These are phyloP conservation scores for Tubosaeta sp. DNA, from an alignment of 768 basidiomycete genomes.

Conservation along the genomic window DNA sequence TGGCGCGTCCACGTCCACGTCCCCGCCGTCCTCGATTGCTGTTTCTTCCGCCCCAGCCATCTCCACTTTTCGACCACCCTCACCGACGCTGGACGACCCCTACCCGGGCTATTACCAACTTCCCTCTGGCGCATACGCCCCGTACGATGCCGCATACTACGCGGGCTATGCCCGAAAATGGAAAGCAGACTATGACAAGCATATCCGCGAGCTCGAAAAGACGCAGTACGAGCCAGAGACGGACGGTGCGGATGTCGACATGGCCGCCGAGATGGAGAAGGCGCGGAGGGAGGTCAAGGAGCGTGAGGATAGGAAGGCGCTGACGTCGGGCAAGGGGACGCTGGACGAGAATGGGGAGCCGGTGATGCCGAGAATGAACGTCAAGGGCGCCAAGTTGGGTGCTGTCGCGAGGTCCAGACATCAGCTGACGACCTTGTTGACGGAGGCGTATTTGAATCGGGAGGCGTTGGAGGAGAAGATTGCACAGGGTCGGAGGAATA, in stretches of 20 bases:
- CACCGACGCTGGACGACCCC: conserved; percentile 67
- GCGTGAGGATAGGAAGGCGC: conserved; percentile 68
- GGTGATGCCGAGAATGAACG: conserved; percentile 75
- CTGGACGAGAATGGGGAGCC: conserved; percentile 37
- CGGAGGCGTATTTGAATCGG: conserved; percentile 80
- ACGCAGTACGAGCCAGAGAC: conserved; percentile 48
- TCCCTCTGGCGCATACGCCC: conserved; percentile 76
- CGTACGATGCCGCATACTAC: conserved; percentile 69
- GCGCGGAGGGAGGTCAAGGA: conserved; percentile 73
- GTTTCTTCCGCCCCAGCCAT: conserved; percentile 67
- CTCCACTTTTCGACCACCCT: conserved; percentile 65
- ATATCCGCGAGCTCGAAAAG: conserved; percentile 72
- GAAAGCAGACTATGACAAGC: conserved; percentile 66
- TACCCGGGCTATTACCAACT: conserved; percentile 87
- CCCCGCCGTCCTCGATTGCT: conserved; percentile 42
- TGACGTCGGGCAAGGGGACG: conserved; percentile 57
- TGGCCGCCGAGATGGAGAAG: conserved; percentile 70
- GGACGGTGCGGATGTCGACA: conserved; percentile 56
- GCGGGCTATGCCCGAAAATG: conserved; percentile 64
- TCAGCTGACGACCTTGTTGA: conserved; percentile 76
- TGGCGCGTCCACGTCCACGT: conserved; percentile 61
- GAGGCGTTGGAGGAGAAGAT: conserved; percentile 81
- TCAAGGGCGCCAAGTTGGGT: conserved; percentile 71
- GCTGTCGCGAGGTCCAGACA: conserved; percentile 68
- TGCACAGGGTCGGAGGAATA: conserved; percentile 75